phyloP scores from a whole-genome alignment of 495 filamentous ascomycete species.

The Astrocystis sublimbata region DNA sequence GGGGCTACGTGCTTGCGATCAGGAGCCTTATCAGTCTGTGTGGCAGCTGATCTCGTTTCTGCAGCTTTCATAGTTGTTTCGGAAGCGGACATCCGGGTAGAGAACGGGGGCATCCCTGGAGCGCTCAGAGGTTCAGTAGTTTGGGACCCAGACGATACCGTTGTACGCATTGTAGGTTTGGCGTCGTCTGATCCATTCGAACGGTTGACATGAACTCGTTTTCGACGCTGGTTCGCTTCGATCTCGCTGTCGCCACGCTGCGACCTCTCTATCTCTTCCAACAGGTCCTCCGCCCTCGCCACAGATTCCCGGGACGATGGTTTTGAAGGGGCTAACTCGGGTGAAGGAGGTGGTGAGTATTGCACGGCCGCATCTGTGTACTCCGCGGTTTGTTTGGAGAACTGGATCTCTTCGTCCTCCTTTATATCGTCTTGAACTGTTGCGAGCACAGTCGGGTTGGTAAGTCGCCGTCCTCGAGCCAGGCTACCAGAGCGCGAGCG shows the following conservation, averaged over 20 bases:
- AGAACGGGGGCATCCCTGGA: conserved; percentile 63
- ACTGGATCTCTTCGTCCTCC: conserved; percentile 47
- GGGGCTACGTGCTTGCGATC: conserved; percentile 36
- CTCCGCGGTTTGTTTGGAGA: conserved; percentile 23
- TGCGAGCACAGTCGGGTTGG: conserved; percentile 51
- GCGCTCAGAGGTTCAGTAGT: conserved; percentile 70
- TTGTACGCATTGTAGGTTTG: conserved; percentile 39
- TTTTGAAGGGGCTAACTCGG: conserved; percentile 48
- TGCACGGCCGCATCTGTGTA: conserved; percentile 80
- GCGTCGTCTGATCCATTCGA: conserved; percentile 43
- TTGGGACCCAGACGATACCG: conserved; percentile 74
- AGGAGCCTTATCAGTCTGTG: conserved; percentile 65
- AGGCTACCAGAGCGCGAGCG: conserved; percentile 54
- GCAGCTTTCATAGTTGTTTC: conserved; percentile 28
- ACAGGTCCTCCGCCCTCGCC: conserved; percentile 36
- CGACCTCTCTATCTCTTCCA: conserved; percentile 43
- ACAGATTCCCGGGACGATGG: conserved; percentile 43
- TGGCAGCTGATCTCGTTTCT: conserved; percentile 52
- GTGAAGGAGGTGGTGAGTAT: conserved; percentile 79
- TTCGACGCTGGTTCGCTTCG: conserved; percentile 71
- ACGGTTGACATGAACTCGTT: conserved; percentile 55
- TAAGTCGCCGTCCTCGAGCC: conserved; percentile 45
- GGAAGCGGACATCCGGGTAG: conserved; percentile 34
- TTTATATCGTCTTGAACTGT: conserved; percentile 52
- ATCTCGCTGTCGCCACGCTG: conserved; percentile 56